Conservation (phyloP, 2,329 filamentous ascomycete genomes). For the Botrytis medusae region DNA sequence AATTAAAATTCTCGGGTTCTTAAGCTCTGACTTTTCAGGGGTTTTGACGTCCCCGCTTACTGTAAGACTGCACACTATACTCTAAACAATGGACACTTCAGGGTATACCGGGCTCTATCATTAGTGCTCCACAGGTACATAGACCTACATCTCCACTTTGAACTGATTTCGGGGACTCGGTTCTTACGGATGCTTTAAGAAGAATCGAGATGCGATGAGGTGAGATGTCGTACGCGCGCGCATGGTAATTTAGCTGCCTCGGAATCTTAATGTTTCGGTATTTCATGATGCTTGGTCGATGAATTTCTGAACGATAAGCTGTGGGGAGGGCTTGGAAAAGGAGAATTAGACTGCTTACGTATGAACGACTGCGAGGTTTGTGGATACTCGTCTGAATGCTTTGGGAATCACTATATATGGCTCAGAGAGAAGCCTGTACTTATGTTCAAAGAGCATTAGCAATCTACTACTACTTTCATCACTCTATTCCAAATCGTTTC, state of each 20-base stretch:
- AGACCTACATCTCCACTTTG: background rate
- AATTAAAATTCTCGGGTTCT: background rate
- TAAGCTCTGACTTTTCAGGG: background rate
- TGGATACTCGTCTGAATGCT: background rate
- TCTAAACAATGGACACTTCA: background rate
- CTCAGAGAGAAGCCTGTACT: background rate
- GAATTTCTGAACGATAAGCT: background rate
- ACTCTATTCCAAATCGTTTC: background rate
- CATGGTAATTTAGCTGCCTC: background rate
- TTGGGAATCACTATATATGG: background rate
- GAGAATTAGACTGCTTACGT: background rate
- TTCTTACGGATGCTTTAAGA: background rate
- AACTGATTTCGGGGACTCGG: background rate
- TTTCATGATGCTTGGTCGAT: background rate
- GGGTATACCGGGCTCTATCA: background rate
- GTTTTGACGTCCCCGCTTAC: slow-evolving; percentile 13
- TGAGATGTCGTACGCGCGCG: background rate
- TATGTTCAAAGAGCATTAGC: background rate
- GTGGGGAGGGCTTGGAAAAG: background rate
- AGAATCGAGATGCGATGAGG: background rate
- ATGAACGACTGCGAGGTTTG: background rate
- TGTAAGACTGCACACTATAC: background rate
- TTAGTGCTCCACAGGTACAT: background rate
- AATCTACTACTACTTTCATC: background rate
- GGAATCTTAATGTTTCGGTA: background rate